These are phyloP conservation scores for Jasminum sambac DNA, from an alignment of 257 asterid species.

Conservation along the genomic window DNA sequence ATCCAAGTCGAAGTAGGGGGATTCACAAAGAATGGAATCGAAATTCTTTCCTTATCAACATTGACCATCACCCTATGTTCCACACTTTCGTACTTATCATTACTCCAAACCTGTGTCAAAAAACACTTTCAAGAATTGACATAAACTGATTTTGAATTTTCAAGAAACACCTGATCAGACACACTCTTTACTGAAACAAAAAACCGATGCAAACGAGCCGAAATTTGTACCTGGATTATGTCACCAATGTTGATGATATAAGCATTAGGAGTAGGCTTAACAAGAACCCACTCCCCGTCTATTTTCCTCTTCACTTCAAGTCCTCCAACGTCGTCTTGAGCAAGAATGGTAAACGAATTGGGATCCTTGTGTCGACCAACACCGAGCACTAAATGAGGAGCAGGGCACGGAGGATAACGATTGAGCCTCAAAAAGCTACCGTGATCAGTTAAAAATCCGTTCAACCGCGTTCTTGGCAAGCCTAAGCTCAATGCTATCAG, in stretches of 20 bases:
- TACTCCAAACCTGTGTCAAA: constrained; percentile 77
- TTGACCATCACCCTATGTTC: constrained; percentile 73
- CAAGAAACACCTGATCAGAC: no score
- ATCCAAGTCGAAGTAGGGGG: constrained; percentile 59
- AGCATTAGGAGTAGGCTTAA: constrained; percentile 65
- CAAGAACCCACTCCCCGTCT: constrained; percentile 76
- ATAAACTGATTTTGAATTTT: no score
- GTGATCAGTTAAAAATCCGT: constrained; percentile 51
- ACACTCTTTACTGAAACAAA: not conserved
- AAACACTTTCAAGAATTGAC: not conserved
- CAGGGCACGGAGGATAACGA: constrained; percentile 70
- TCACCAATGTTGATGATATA: constrained; percentile 72
- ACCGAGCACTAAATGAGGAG: constrained; percentile 73
- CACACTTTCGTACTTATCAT: constrained; percentile 69
- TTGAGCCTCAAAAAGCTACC: constrained; percentile 65
- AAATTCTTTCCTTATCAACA: constrained; percentile 54
- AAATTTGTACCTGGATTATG: constrained; percentile 51
- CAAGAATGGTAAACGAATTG: constrained; percentile 57
- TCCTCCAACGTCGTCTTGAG: constrained; percentile 74
- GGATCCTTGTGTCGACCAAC: constrained; percentile 77
- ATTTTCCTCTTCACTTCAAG: constrained; percentile 68
- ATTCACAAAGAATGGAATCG: constrained; percentile 66
- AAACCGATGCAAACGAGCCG: not conserved
- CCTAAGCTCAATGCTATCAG: constrained; percentile 64
- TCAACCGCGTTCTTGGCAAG: constrained; percentile 39